Conservation (phyloP, 78 protist genomes). For the Dictyostelium capitatum region DNA sequence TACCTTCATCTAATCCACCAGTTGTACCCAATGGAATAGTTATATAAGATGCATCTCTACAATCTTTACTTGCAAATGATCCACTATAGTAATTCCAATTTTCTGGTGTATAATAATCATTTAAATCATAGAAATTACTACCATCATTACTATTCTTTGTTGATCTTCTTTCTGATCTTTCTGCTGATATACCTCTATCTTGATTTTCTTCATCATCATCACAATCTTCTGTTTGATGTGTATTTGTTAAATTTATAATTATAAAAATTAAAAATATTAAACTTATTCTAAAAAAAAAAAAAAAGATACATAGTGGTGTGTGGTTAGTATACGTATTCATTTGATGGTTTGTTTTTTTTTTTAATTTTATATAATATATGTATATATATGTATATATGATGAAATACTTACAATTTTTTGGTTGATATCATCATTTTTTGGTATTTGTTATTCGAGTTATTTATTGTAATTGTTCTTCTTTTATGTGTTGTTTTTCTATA, state of each 20-base stretch:
- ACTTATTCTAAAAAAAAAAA: neutral
- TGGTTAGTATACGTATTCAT: neutral
- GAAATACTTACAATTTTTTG: slow-evolving; percentile 2
- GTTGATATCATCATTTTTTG: neutral
- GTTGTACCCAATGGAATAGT: slow-evolving; percentile 63
- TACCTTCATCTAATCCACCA: slow-evolving; percentile 62
- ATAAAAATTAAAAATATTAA: neutral
- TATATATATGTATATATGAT: too few relatives aligned
- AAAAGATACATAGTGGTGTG: neutral
- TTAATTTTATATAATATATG: neutral
- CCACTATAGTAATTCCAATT: slow-evolving; percentile 30
- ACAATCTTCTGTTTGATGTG: slow-evolving; percentile 3
- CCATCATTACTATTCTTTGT: neutral
- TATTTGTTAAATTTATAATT: neutral
- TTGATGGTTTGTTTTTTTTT: neutral
- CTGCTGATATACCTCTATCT: neutral
- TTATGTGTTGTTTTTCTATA: too few relatives aligned
- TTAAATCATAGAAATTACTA: slow-evolving; percentile 6
- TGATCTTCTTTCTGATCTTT: slow-evolving; percentile 4
- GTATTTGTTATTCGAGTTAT: neutral
- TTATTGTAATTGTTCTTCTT: neutral
- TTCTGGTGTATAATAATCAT: slow-evolving; percentile 10
- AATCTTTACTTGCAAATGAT: slow-evolving; percentile 1
- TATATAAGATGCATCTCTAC: slow-evolving; percentile 34
- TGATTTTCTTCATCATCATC: neutral